Percentiles rank a stretch among this genome's conserved stretches.
These are phyloP conservation scores for Prunella vulgaris DNA, from an alignment of 257 asterid genomes.

Conservation along the genomic window DNA sequence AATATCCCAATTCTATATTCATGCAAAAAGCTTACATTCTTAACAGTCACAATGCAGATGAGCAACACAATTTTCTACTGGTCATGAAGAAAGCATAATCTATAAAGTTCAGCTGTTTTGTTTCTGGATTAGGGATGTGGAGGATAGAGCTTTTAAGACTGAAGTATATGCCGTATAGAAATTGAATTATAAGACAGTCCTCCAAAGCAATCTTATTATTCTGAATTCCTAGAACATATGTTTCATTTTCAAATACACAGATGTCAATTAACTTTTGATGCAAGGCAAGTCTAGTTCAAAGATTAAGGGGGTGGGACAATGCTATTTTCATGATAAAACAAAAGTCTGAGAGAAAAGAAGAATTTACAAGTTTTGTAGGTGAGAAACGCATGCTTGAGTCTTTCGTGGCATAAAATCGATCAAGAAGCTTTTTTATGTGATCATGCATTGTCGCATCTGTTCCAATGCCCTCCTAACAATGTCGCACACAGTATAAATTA, in stretches of 20 bases:
- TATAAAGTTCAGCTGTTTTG: neutral
- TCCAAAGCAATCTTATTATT: neutral
- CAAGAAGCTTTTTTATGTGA: slow-evolving; percentile 96
- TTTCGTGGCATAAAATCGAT: slow-evolving; percentile 87
- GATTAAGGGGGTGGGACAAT: slow-evolving; percentile 3
- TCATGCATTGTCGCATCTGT: slow-evolving; percentile 99
- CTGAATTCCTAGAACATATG: slow-evolving; percentile 9
- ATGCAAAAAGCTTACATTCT: slow-evolving; percentile 6
- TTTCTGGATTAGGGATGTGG: neutral
- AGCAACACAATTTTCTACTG: neutral
- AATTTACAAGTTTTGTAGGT: slow-evolving; percentile 84
- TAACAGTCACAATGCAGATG: neutral
- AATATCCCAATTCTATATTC: neutral
- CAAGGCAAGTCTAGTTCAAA: slow-evolving; percentile 12
- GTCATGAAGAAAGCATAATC: neutral
- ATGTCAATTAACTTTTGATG: slow-evolving; percentile 9
- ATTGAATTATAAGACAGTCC: neutral
- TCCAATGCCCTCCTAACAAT: slow-evolving; percentile 81
- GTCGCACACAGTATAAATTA: slow-evolving; percentile 12
- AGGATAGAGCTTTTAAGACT: neutral
- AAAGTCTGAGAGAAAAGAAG: slow-evolving; percentile 20
- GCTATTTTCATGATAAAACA: slow-evolving; percentile 12
- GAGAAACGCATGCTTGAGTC: slow-evolving; percentile 75
- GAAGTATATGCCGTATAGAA: slow-evolving; percentile 1
- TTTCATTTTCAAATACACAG: neutral